phyloP scores from a whole-genome alignment of 2,329 filamentous ascomycete species.

The Fusarium camptoceras region DNA sequence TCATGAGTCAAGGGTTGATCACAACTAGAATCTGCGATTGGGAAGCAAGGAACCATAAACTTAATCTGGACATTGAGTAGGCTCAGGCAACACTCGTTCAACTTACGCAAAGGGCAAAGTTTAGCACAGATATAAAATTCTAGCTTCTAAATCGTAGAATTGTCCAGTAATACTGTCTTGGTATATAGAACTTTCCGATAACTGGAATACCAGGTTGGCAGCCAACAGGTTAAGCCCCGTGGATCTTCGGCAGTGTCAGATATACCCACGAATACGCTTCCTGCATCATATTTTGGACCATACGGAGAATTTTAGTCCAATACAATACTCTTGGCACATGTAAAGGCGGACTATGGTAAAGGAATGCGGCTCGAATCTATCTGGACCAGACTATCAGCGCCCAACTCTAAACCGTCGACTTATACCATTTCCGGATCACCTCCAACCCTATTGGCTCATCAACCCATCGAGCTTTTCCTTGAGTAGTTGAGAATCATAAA shows the following conservation, averaged over 20 bases:
- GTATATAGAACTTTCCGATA: not conserved
- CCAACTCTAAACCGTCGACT: not conserved
- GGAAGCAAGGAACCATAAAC: not conserved
- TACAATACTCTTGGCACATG: not conserved
- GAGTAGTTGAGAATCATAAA: not conserved
- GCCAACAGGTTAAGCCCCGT: not conserved
- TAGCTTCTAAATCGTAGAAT: not conserved
- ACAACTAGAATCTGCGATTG: not conserved
- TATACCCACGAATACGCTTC: no score
- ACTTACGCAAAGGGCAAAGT: not conserved
- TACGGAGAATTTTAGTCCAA: not conserved
- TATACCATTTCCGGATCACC: constrained; percentile 23
- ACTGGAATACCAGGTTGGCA: constrained; percentile 1
- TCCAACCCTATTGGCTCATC: constrained; percentile 3
- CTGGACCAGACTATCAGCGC: constrained; percentile 2
- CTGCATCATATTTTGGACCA: not conserved
- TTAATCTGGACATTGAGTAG: not conserved
- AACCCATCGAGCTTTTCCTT: not conserved
- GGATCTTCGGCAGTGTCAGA: constrained; percentile 1
- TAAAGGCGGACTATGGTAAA: not conserved
- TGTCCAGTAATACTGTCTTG: not conserved
- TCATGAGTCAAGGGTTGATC: not conserved
- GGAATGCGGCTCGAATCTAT: constrained; percentile 27
- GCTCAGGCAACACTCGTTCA: not conserved
- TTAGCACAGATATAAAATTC: not conserved